These are phyloP conservation scores for Ustilago loliicola DNA, from an alignment of 1,284 basidiomycete species.

Conservation along the genomic window DNA sequence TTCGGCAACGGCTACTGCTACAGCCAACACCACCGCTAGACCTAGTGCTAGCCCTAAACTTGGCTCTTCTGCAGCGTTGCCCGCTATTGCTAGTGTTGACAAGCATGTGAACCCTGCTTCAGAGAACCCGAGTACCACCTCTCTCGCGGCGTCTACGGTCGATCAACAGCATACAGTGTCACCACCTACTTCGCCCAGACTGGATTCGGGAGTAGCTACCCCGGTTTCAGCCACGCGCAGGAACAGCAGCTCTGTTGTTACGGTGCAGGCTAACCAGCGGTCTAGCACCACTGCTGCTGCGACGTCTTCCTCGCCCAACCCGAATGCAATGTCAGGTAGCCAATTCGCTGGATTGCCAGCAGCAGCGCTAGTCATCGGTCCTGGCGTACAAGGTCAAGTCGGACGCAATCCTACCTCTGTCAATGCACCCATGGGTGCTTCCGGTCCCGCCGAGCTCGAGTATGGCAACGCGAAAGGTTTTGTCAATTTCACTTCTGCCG, in stretches of 20 bases:
- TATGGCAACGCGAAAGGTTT: conserved; percentile 59
- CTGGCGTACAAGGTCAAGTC: conserved; percentile 64
- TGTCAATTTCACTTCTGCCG: conserved; percentile 58
- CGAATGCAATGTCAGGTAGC: conserved; percentile 27
- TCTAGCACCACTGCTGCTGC: conserved; percentile 12
- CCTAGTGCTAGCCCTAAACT: conserved; percentile 39
- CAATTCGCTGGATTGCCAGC: conserved; percentile 53
- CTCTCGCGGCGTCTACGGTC: conserved; percentile 31
- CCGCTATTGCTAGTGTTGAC: conserved; percentile 2
- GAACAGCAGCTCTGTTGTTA: conserved; percentile 29
- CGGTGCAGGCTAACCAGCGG: conserved; percentile 26
- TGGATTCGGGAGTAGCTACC: conserved; percentile 24
- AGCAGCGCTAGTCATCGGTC: conserved; percentile 64
- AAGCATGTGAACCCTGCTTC: conserved; percentile 7
- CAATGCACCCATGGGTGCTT: conserved; percentile 39
- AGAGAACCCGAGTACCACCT: conserved; percentile 27
- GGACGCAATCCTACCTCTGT: conserved; percentile 41
- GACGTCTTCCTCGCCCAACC: conserved; percentile 28
- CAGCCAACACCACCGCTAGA: conserved; percentile 9
- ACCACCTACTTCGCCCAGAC: conserved; percentile 33
- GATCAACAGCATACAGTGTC: conserved; percentile 32
- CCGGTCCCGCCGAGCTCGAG: conserved; percentile 37
- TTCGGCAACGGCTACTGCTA: conserved; percentile 16
- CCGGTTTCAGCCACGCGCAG: conserved; percentile 21
- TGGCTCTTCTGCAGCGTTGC: conserved; percentile 10